Percentiles rank a stretch among this genome's conserved stretches.
These are phyloP conservation scores for Diphasiastrum complanatum DNA, from an alignment of 83 land plant species.

Conservation along the genomic window DNA sequence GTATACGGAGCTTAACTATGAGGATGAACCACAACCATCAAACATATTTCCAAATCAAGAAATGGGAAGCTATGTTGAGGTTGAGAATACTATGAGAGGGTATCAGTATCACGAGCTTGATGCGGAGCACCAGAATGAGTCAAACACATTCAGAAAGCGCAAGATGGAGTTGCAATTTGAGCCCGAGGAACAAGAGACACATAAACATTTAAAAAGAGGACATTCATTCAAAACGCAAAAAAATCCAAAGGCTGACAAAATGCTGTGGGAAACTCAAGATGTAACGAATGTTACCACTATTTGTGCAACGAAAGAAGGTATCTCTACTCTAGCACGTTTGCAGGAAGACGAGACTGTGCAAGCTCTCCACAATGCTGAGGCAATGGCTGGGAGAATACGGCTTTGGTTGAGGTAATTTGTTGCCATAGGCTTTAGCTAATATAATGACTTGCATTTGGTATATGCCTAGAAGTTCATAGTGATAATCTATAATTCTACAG, in stretches of 20 bases:
- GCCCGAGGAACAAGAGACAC: no score
- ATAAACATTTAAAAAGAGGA: no score
- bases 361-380: conserved; percentile 12
- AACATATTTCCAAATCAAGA: no score
- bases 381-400: conserved; percentile 17
- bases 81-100: no score
- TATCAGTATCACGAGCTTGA: no score
- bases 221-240: no score
- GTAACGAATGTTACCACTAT: conserved; percentile 20
- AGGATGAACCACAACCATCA: neutral
- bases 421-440: neutral
- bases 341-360: conserved; percentile 12
- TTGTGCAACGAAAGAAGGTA: conserved; percentile 22
- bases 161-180: no score
- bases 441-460: neutral
- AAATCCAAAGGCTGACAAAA: no score
- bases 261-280: conserved; percentile 18
- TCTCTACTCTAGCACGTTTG: conserved; percentile 10
- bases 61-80: no score
- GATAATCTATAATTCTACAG: conserved; percentile 31
- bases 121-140: no score
- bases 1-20: conserved; percentile 7
- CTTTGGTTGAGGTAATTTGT: conserved; percentile 29
- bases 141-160: no score
- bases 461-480: no score